phyloP scores from a whole-genome alignment of 495 filamentous ascomycete species.

The Tuber calosporum region DNA sequence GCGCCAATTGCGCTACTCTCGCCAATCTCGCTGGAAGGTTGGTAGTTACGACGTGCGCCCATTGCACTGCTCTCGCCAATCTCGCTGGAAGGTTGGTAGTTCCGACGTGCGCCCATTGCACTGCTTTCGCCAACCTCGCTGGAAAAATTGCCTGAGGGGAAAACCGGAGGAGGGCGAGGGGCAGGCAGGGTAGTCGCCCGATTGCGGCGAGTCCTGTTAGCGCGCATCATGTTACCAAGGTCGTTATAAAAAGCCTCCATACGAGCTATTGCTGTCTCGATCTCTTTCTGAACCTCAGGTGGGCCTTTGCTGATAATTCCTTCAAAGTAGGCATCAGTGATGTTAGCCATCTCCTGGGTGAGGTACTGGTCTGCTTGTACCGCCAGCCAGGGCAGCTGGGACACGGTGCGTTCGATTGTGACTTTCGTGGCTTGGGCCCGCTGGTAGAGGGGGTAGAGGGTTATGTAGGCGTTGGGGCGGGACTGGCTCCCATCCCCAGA shows the following conservation, averaged over 20 bases:
- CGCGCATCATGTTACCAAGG: not conserved
- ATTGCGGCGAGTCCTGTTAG: rapidly evolving
- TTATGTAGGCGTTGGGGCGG: not conserved
- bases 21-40: too few species aligned
- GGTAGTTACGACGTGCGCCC: too few species aligned
- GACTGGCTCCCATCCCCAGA: rapidly evolving
- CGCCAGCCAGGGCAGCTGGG: not conserved
- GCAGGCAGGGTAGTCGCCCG: not conserved
- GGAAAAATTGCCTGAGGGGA: not conserved
- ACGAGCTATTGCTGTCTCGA: not conserved
- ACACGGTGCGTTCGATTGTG: not conserved
- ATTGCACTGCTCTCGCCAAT: not conserved
- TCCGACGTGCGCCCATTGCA: too few species aligned
- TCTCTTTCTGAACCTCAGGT: not conserved
- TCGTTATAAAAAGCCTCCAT: not conserved
- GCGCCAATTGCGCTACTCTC: too few species aligned
- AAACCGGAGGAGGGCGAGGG: not conserved
- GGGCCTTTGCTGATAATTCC: not conserved
- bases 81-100: too few species aligned
- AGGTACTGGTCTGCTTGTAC: not conserved
- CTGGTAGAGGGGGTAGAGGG: not conserved
- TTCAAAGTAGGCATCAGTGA: not conserved
- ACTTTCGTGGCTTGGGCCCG: not conserved
- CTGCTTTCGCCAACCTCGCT: not conserved
- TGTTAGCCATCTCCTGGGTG: not conserved